Base-by-base conservation (phyloP, 495 filamentous ascomycete genomes). In the Daldinia vernicosa region DNA sequence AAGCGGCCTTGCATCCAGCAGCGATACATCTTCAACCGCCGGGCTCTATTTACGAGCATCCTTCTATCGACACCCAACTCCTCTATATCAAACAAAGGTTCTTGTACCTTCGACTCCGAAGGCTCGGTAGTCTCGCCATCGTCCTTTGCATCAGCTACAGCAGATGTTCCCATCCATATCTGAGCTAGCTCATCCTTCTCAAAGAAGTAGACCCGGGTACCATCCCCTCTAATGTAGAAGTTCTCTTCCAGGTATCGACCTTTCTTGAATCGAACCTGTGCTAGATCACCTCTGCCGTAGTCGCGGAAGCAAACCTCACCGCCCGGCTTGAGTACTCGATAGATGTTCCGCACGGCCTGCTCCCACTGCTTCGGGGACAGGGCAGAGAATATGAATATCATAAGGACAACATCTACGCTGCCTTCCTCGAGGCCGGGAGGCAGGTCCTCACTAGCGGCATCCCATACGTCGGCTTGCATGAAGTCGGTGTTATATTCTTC, bases 361-460 rank as follows among this genome's bases (percentile, higher is more conserved):
- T 85, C 78, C 95, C 95, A 99, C 80, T 99, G 93, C 52, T 78
- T 76, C 1, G 95, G 95, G 9, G 89, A 88, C 27, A 99, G 81
- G 0, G 95, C 95, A 24, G 94, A 97, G 84, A 98, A 98, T 67
- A 98, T 93, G 82, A 99, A 99, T 57, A 99, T 91, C 83, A 99
- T 90, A 22, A 99, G 79, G 33, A 97, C 93, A 15, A 97, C 87
- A 77, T 99, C 95, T 37, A 97, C 93, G 24, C 88, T 90, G 8
- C 84, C 90, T 67, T 90, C 88, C 27, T 81, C 81, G n/a, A 98
- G 76, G 0, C 89, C 91, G 2, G 92, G 91, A 0, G 95, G 95
- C 7, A 97, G 79, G 6, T 80, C 84, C n/a, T 84, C 82, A 6
- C 85, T 80, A 8, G 93, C 86, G 2, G 92, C 89, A 80, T 98